phyloP scores from a whole-genome alignment of 78 protist species.

The Speleostelium caveatum region DNA sequence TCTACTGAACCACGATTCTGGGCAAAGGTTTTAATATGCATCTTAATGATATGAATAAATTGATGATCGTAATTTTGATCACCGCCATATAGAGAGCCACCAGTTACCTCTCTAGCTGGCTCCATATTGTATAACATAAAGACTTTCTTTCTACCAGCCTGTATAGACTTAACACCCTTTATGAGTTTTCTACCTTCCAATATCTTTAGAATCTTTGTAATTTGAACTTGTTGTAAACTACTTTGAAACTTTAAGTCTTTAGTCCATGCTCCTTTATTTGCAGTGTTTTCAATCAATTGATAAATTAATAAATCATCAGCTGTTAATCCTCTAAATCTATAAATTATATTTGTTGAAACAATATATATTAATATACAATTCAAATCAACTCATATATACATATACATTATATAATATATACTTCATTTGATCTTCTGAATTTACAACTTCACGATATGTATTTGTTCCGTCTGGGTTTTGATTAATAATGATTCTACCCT shows the following conservation, averaged over 20 bases:
- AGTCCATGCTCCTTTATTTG: conserved; percentile 78
- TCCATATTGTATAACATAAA: conserved; percentile 84
- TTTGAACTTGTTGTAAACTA: conserved; percentile 74
- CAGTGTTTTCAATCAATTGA: conserved; percentile 57
- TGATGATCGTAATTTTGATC: conserved; percentile 69
- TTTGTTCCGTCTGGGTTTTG: conserved; percentile 49
- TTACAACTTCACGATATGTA: conserved; percentile 29
- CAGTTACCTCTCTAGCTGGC: conserved; percentile 80
- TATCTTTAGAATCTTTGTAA: conserved; percentile 72
- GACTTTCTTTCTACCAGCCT: conserved; percentile 76
- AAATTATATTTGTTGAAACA: background rate
- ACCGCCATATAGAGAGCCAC: conserved; percentile 72
- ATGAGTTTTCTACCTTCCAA: conserved; percentile 78
- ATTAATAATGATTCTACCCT: conserved; percentile 38
- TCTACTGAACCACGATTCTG: conserved; percentile 60
- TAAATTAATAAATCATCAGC: conserved; percentile 79
- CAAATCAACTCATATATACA: background rate
- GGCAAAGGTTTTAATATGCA: conserved; percentile 12
- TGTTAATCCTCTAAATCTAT: conserved; percentile 42
- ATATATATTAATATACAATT: background rate
- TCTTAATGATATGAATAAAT: conserved; percentile 40
- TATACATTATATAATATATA: background rate
- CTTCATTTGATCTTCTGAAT: conserved; percentile 46
- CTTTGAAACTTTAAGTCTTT: conserved; percentile 47
- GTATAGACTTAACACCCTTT: conserved; percentile 79